Evolutionary conservation across 805 yeast genomes (phyloP).

Genomic region (Kurtzmaniella cleridarum): DNA sequence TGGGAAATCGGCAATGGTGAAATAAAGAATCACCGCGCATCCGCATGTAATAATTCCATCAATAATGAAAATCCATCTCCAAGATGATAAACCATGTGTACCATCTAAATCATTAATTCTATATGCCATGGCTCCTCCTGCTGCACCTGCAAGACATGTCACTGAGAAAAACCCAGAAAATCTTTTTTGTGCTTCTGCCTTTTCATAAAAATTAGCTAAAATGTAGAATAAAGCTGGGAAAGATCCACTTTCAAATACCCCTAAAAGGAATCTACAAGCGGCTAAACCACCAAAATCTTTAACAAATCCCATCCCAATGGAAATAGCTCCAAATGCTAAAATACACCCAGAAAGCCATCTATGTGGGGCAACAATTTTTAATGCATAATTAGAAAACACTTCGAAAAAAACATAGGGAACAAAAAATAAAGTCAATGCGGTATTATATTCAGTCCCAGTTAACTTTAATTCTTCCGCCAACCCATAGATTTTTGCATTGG

Average conservation of each 20-base stretch:
- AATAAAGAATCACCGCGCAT: constrained; percentile 32
- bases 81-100: constrained; percentile 34
- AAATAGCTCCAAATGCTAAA: constrained; percentile 56
- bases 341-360: constrained; percentile 58
- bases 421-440: constrained; percentile 63
- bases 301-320: constrained; percentile 63
- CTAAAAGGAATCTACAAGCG: constrained; percentile 60
- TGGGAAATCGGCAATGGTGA: constrained; percentile 66
- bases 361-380: constrained; percentile 59
- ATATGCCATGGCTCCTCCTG: constrained; percentile 70
- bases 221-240: constrained; percentile 74
- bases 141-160: constrained; percentile 74
- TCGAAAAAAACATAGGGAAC: constrained; percentile 66
- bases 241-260: constrained; percentile 64
- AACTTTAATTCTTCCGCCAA: constrained; percentile 51
- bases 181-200: constrained; percentile 62
- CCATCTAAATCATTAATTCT: constrained; percentile 53
- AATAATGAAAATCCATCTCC: constrained; percentile 50
- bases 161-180: constrained; percentile 66
- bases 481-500: constrained; percentile 75
- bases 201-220: constrained; percentile 59
- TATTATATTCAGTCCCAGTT: constrained; percentile 55
- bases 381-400: constrained; percentile 55
- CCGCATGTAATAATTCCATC: constrained; percentile 39
- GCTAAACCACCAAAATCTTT: constrained; percentile 53